Evolutionary conservation across 805 yeast genomes (phyloP).

Genomic region (Torulaspora gathmanii): DNA sequence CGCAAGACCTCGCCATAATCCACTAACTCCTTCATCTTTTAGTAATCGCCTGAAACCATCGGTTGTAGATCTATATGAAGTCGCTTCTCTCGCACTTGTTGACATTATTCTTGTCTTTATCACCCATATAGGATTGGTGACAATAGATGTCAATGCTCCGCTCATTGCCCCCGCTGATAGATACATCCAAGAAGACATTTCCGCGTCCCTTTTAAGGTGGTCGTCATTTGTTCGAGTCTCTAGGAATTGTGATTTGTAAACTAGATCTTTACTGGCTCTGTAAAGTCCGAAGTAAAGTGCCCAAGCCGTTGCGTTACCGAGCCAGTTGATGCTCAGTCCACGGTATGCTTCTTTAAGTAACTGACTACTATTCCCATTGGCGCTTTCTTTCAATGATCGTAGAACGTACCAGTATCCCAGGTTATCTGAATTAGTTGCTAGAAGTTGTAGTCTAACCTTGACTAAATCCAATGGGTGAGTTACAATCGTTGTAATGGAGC

Average conservation of each 20-base stretch:
- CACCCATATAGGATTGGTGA: constrained; percentile 96
- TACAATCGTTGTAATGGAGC: constrained; percentile 68
- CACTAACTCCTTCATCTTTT: constrained; percentile 51
- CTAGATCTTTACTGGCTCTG: constrained; percentile 49
- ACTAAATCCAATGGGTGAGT: constrained; percentile 89
- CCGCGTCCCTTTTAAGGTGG: constrained; percentile 13
- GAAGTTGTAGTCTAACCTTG: constrained; percentile 77
- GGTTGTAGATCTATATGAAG: constrained; percentile 46
- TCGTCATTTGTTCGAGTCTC: constrained; percentile 5
- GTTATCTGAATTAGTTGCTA: constrained; percentile 27
- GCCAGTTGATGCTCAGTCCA: constrained; percentile 72
- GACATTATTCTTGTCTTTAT: constrained; percentile 83
- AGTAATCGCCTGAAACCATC: constrained; percentile 52
- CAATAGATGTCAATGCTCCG: constrained; percentile 66
- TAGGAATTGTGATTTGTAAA: constrained; percentile 19
- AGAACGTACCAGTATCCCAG: constrained; percentile 29
- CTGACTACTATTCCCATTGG: constrained; percentile 4
- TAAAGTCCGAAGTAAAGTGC: constrained; percentile 78
- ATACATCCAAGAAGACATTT: constrained; percentile 41
- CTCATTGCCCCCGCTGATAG: constrained; percentile 58
- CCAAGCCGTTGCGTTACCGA: constrained; percentile 89
- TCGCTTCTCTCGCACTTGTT: constrained; percentile 25
- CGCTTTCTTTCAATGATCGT: constrained; percentile 21
- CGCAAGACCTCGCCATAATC: constrained; percentile 67
- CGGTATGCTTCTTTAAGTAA: constrained; percentile 48